Base-by-base conservation (phyloP, 768 basidiomycete species). In the Boletus vinaceobasis region DNA sequence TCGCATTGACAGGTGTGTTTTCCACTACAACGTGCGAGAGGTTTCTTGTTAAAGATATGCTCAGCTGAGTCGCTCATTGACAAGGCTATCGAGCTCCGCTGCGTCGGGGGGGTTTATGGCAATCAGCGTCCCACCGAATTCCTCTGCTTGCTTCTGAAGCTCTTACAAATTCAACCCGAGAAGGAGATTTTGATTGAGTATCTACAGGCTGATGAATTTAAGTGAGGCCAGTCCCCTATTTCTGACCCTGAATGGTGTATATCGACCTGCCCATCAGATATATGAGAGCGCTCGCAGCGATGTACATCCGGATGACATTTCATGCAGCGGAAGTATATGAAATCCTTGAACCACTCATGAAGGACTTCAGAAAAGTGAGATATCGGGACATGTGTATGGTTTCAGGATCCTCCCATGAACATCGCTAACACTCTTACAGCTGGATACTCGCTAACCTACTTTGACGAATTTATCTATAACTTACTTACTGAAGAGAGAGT, bases 181-280 rank as follows among this genome's bases (percentile, higher is more conserved):
- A 96, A 95, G 70, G 97, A 98, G 73, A 98, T 99, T 50, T 69
- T 98, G 48, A 76, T 98, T 1, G 97, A 98, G 67, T 99, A 99
- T 68, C 76, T 99, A 23, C 83, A 86, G 51, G 97, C 93, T 7
- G 97, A 98, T 56, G 97, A 99, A 70, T 99, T 98, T 80, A 99
- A 99, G 97, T 96, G 60, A 51, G 88, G 76, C 23, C n/a, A 26
- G 7, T 32, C 2, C 4, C 4, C 29, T 38, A 11, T 50, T 29
- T 45, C 8, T 39, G 14, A 8, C 11, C 14, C 35, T 31, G 36
- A 19, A 19, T 26, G 35, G 11, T 8, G 36, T 26, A 10, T 42
- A 48, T 31, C 59, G 21, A 56, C 46, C 7, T 49, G 21, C 23
- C 58, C 32, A 8, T 5, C 57, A 98, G 96, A 70, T 99, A 99